phyloP scores from a whole-genome alignment of 2,329 filamentous ascomycete genomes.

The Bipolaris zeicola region DNA sequence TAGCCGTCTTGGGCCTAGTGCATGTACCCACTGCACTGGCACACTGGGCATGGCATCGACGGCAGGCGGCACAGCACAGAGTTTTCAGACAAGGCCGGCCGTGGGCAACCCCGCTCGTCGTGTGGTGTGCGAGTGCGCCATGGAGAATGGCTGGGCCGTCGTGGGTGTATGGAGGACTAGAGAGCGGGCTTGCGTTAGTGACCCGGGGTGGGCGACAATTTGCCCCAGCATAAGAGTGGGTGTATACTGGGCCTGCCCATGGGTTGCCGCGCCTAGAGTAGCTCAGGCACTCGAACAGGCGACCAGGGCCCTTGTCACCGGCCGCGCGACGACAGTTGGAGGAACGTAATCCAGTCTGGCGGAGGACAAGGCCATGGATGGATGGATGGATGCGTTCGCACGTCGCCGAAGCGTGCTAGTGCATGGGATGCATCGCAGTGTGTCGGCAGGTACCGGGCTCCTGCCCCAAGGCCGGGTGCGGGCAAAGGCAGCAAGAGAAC shows the following conservation, averaged over 20 bases:
- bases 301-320: conserved; percentile 19
- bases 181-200: conserved; percentile 14
- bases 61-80: conserved; percentile 39
- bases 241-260: not conserved
- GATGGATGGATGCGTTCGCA: conserved; percentile 2
- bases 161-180: not conserved
- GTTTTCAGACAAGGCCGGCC: conserved; percentile 31
- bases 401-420: conserved; percentile 3
- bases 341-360: conserved; percentile 25
- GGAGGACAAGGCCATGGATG: conserved; percentile 1
- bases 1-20: conserved; percentile 24
- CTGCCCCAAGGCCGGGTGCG: too few relatives aligned
- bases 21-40: conserved; percentile 25
- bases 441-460: not conserved
- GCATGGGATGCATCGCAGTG: conserved; percentile 1
- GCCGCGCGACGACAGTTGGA: conserved; percentile 13
- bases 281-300: conserved; percentile 14
- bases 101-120: conserved; percentile 31
- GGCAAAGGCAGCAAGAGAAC: too few relatives aligned
- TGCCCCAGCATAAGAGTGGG: conserved; percentile 17
- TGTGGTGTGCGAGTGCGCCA: conserved; percentile 23
- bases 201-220: conserved; percentile 18
- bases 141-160: conserved; percentile 1
- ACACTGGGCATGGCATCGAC: conserved; percentile 33
- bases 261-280: conserved; percentile 13